Evolutionary conservation across 768 basidiomycete genomes (phyloP).

Genomic region (Termitomyces bulborhizus): DNA sequence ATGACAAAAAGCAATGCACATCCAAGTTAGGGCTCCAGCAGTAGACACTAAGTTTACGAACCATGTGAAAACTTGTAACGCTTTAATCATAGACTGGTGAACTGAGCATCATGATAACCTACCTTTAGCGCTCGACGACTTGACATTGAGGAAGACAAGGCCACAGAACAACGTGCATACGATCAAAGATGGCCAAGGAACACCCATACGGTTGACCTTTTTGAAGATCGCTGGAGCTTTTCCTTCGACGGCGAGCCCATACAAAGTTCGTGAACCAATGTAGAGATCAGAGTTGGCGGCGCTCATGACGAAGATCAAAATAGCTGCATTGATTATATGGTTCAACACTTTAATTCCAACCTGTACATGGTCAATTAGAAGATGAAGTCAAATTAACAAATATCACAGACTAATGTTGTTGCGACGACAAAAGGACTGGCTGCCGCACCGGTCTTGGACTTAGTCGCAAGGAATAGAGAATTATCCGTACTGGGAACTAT

Average conservation of each 20-base stretch:
- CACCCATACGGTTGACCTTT: constrained; percentile 37
- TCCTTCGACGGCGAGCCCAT: constrained; percentile 43
- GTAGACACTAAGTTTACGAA: constrained; percentile 44
- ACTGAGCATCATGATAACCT: background rate
- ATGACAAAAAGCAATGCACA: constrained; percentile 51
- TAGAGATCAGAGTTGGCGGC: constrained; percentile 62
- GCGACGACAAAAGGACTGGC: constrained; percentile 64
- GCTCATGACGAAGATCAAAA: constrained; percentile 61
- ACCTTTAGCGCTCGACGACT: constrained; percentile 46
- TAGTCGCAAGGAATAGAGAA: constrained; percentile 38
- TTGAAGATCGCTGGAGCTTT: constrained; percentile 42
- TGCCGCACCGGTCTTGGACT: constrained; percentile 44
- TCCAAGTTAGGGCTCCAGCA: constrained; percentile 44
- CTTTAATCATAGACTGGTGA: background rate
- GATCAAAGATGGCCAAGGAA: constrained; percentile 45
- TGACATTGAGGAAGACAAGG: constrained; percentile 55
- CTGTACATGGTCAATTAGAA: constrained; percentile 9
- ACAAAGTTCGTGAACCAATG: constrained; percentile 42
- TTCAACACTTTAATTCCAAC: constrained; percentile 54
- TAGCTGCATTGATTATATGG: constrained; percentile 60
- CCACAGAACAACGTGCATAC: constrained; percentile 50
- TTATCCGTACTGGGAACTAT: constrained; percentile 58
- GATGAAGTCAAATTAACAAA: background rate
- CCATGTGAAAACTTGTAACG: constrained; percentile 38
- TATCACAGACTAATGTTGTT: constrained; percentile 26